A percentile compares a stretch with the other conserved stretches of the same genome.
These are phyloP conservation scores for Hypomyces rosellus DNA, from an alignment of 2,329 filamentous ascomycete genomes.

Conservation along the genomic window DNA sequence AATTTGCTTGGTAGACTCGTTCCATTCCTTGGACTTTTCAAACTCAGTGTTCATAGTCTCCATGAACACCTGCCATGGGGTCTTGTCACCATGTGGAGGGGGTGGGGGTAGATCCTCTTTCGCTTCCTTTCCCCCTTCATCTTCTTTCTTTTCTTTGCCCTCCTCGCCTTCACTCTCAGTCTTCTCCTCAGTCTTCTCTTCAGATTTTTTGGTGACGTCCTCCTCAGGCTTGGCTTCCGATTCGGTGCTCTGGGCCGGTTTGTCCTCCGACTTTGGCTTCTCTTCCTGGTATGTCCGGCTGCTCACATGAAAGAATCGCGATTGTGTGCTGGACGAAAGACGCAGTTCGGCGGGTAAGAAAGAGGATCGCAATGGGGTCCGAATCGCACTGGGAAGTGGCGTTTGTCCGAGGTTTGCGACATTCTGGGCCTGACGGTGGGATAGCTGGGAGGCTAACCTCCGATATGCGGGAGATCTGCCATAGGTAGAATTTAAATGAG, in stretches of 20 bases:
- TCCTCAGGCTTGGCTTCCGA: constrained; percentile 14
- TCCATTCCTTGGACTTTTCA: constrained; percentile 97
- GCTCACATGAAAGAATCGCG: constrained; percentile 29
- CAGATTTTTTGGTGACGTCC: constrained; percentile 31
- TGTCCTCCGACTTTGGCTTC: constrained; percentile 18
- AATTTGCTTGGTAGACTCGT: constrained; percentile 94
- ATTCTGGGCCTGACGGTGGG: constrained; percentile 22
- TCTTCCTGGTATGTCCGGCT: constrained; percentile 24
- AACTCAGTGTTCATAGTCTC: constrained; percentile 94
- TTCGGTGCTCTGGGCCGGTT: constrained; percentile 7
- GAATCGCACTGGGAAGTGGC: constrained; percentile 22
- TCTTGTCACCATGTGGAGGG: constrained; percentile 96
- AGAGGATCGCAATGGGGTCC: constrained; percentile 38
- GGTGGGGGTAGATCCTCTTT: constrained; percentile 72
- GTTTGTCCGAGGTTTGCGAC: constrained; percentile 21
- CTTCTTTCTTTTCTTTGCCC: constrained; percentile 34
- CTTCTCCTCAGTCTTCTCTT: constrained; percentile 31
- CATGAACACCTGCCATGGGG: constrained; percentile 96
- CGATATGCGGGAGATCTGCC: constrained; percentile 43
- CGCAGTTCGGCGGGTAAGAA: constrained; percentile 33
- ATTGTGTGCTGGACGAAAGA: constrained; percentile 25
- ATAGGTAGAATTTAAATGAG: constrained; percentile 28
- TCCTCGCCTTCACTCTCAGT: constrained; percentile 41
- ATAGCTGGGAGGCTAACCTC: constrained; percentile 38
- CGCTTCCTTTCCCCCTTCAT: constrained; percentile 48